Percentiles rank a stretch among this genome's conserved stretches.
These are phyloP conservation scores for Potentilla sterilis DNA, from an alignment of 306 rosid genomes.

Conservation along the genomic window DNA sequence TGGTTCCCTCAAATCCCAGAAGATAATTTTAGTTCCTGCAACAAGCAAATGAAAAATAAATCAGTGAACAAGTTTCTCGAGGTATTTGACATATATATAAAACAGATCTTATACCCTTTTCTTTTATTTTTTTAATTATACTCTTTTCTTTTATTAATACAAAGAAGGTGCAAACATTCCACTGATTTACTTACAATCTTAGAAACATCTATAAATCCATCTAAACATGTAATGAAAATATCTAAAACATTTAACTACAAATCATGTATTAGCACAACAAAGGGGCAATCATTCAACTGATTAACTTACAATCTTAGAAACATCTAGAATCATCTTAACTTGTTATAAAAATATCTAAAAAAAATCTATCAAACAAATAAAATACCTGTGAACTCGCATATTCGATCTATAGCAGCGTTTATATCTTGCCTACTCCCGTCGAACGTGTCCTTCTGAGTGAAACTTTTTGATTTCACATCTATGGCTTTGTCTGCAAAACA, in stretches of 20 bases:
- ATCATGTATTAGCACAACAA: not conserved
- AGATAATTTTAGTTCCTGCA: constrained; percentile 95
- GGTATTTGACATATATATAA: constrained; percentile 8
- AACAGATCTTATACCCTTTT: not conserved
- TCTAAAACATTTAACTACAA: not conserved
- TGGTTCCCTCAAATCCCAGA: constrained; percentile 89
- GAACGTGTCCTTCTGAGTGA: constrained; percentile 59
- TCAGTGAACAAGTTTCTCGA: constrained; percentile 26
- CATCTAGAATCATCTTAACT: not conserved
- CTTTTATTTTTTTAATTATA: no score
- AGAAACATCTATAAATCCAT: not conserved
- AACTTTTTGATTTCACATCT: constrained; percentile 67
- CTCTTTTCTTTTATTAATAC: not conserved
- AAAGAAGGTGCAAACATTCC: not conserved
- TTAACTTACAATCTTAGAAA: not conserved
- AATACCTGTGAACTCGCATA: constrained; percentile 91
- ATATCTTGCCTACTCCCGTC: constrained; percentile 88
- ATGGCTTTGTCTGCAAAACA: constrained; percentile 58
- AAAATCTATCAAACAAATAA: not conserved
- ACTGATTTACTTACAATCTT: not conserved
- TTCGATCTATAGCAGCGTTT: constrained; percentile 80
- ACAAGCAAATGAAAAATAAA: constrained; percentile 22
- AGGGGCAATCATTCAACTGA: not conserved
- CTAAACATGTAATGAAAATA: not conserved
- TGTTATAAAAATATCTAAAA: not conserved